phyloP scores from a whole-genome alignment of 768 basidiomycete genomes.

The Albatrellus ellisii region DNA sequence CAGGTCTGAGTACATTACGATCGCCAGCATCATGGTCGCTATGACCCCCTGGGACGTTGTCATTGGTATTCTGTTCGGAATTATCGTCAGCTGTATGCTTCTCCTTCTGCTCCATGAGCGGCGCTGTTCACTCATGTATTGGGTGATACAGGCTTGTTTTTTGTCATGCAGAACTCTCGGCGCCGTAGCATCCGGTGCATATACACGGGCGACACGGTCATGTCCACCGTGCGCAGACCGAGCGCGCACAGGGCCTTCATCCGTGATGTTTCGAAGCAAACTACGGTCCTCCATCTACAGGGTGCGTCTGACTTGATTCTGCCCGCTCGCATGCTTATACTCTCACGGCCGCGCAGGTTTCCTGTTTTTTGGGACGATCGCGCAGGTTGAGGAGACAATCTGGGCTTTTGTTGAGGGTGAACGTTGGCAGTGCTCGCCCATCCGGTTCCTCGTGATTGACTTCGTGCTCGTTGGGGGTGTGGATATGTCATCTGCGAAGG shows the following conservation, averaged over 20 bases:
- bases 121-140: too few species aligned
- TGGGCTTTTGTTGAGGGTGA: constrained; percentile 59
- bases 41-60: constrained; percentile 97
- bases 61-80: constrained; percentile 83
- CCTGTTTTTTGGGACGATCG: constrained; percentile 89
- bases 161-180: constrained; percentile 92
- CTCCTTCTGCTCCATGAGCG: background rate
- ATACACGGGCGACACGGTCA: constrained; percentile 70
- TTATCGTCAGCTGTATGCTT: constrained; percentile 78
- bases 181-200: constrained; percentile 72
- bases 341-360: constrained; percentile 36
- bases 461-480: constrained; percentile 78
- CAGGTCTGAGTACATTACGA: constrained; percentile 72
- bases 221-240: constrained; percentile 87
- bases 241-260: constrained; percentile 81
- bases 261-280: constrained; percentile 83
- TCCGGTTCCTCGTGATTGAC: constrained; percentile 86
- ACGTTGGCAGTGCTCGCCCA: constrained; percentile 58
- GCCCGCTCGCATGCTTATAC: background rate
- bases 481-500: constrained; percentile 92
- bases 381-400: constrained; percentile 79
- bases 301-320: constrained; percentile 25
- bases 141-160: constrained; percentile 63
- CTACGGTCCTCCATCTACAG: constrained; percentile 78
- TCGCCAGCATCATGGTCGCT: constrained; percentile 72